Conservation (phyloP, 139 green algal species). For the Ettlia oleoabundans region DNA sequence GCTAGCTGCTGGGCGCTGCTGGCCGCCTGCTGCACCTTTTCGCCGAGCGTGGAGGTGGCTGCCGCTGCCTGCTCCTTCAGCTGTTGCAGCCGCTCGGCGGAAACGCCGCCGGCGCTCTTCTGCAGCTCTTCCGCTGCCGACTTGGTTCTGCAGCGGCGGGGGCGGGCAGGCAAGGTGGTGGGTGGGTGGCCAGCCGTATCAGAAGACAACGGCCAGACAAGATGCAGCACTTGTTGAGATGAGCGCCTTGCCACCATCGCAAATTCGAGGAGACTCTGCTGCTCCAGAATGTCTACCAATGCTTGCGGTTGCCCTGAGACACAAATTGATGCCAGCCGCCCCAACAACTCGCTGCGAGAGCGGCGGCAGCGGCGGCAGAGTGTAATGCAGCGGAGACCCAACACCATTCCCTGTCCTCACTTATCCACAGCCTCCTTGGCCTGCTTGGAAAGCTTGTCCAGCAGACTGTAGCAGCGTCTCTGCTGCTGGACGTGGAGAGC, state of each 20-base stretch:
- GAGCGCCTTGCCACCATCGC: neutral
- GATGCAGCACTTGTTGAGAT: neutral
- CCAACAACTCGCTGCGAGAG: too few species aligned
- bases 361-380: neutral
- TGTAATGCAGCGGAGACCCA: neutral
- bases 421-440: conserved; percentile 25
- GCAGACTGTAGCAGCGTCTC: conserved; percentile 21
- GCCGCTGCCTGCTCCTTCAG: conserved; percentile 31
- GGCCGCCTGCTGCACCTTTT: conserved; percentile 20
- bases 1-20: conserved; percentile 39
- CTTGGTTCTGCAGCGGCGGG: conserved; percentile 10
- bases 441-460: conserved; percentile 28
- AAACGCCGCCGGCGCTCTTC: too few species aligned
- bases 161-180: neutral
- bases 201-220: neutral
- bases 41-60: conserved; percentile 15
- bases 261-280: neutral
- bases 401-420: conserved; percentile 4
- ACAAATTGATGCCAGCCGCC: too few species aligned
- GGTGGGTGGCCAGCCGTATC: too few species aligned
- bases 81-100: conserved; percentile 26
- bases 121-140: conserved; percentile 12
- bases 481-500: conserved; percentile 11
- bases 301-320: too few species aligned
- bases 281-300: neutral